A percentile compares a stretch with the other conserved stretches of the same genome.
These are phyloP conservation scores for Tolypocladium cylindrosporum DNA, from an alignment of 2,329 filamentous ascomycete genomes.

Conservation along the genomic window DNA sequence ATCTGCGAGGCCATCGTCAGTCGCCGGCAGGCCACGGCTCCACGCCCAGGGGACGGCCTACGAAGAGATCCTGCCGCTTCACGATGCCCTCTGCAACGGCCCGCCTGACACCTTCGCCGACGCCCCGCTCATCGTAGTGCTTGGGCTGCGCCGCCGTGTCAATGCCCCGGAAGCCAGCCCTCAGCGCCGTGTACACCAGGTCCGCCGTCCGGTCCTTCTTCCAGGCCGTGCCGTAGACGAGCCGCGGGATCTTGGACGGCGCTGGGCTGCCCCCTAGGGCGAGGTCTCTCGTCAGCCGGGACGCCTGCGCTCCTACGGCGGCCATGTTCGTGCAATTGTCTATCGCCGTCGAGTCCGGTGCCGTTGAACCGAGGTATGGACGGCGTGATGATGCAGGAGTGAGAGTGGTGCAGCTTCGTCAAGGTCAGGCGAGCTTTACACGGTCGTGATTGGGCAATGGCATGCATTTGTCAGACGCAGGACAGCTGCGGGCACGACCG, in stretches of 20 bases:
- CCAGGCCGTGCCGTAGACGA: conserved; percentile 80
- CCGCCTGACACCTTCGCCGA: conserved; percentile 55
- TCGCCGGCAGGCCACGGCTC: background rate
- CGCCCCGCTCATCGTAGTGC: conserved; percentile 66
- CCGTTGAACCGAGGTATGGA: background rate
- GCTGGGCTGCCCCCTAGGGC: conserved; percentile 17
- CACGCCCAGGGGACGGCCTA: conserved; percentile 22
- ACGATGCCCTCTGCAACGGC: conserved; percentile 51
- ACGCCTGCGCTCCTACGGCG: conserved; percentile 14
- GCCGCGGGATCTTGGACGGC: conserved; percentile 34
- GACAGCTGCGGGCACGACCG: background rate
- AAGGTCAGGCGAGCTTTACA: background rate
- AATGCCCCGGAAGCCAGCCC: conserved; percentile 59
- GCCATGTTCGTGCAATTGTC: conserved; percentile 9
- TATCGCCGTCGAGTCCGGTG: background rate
- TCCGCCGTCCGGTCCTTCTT: conserved; percentile 59
- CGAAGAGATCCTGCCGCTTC: conserved; percentile 48
- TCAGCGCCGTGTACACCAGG: conserved; percentile 59
- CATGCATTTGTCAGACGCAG: background rate
- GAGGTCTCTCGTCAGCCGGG: conserved; percentile 22
- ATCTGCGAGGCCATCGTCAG: conserved; percentile 32
- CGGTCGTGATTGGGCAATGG: background rate
- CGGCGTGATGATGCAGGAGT: background rate
- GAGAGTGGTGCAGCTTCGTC: too few species aligned
- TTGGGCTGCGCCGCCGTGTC: conserved; percentile 72